Evolutionary conservation across 176 grass and related monocot species (phyloP).

Genomic region (Leersia perrieri): DNA sequence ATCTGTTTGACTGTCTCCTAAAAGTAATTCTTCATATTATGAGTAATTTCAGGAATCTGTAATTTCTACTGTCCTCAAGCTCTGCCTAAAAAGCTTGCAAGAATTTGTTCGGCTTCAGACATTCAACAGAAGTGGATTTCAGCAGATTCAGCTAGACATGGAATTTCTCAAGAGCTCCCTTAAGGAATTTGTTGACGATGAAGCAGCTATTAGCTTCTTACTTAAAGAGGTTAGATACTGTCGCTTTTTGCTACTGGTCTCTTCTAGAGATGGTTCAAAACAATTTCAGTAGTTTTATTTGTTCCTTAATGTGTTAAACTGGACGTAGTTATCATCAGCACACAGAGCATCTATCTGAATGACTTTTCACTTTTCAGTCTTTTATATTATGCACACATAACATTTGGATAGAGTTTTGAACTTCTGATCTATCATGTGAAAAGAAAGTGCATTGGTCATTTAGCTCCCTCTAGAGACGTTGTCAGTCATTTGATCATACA

Average conservation of each 20-base stretch:
- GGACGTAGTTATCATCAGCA: neutral
- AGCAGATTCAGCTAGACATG: conserved; percentile 99
- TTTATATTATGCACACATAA: neutral
- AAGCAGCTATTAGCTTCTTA: conserved; percentile 87
- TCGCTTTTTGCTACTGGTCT: neutral
- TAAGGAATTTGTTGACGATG: conserved; percentile 90
- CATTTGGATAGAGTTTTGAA: neutral
- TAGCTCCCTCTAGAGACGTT: neutral
- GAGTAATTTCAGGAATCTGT: conserved; percentile 82
- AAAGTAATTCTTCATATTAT: conserved; percentile 26
- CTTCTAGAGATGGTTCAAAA: neutral
- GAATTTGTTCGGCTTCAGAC: conserved; percentile 98
- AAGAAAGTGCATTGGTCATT: neutral
- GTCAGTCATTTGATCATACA: neutral
- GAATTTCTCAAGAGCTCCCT: conserved; percentile 92
- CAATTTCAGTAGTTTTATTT: neutral
- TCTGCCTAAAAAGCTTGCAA: conserved; percentile 97
- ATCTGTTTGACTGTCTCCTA: conserved; percentile 6
- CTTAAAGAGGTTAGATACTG: conserved; percentile 84
- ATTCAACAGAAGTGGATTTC: conserved; percentile 96
- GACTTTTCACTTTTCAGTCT: neutral
- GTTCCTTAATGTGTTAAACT: neutral
- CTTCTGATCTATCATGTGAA: neutral
- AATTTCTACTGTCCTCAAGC: conserved; percentile 78
- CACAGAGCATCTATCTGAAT: conserved; percentile 2